Evolutionary conservation across 768 basidiomycete species (phyloP), one percentile per base, ranked within the genome.

Genomic region (Hericium erinaceus): DNA sequence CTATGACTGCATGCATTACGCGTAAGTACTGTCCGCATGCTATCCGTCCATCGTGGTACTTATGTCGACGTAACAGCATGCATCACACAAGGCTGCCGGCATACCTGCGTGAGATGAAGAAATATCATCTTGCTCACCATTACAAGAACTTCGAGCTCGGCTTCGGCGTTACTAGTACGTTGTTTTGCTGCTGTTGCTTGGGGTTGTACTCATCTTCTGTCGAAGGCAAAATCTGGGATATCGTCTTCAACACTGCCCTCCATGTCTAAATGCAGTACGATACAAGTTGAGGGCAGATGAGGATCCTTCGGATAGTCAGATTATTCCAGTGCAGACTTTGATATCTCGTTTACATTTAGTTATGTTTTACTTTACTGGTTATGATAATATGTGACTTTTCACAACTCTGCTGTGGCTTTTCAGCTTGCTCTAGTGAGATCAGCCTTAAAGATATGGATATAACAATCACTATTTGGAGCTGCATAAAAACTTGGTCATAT

Each of bases 141-240:
- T 97, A 95, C 77, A 97, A 97, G 74, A 95, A 97, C 75, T 95
- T 92, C 69, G 93, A 97, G 67, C 87, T 98, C 48, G 95, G 94
- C 16, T 98, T 95, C 67, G 95, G 95, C 37, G 95, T 98, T 11
- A 98, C 95, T 7, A 93, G 90, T 89, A 65, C 54, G 83, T 73
- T 13, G 39, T 40, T 62, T 26, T 60, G 52, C 39, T 2, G 22
- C 40, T 18, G 24, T 22, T 39, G 7, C 46, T 9, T 16, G 39
- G 2, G 26, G 39, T 46, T 50, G 38, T 48, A 15, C 56, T 58
- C 20, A 7, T 44, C 52, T 26, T 40, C 33, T 22, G 24, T 56
- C 55, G 2, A 58, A 88, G 85, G 86, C 74, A 98, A 95, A 75
- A 74, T 98, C 41, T 98, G 95, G 95, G 95, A 98, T 70, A 74